Evolutionary conservation across 2,329 filamentous ascomycete species (phyloP).

Genomic region (Trichoderma afroharzianum): DNA sequence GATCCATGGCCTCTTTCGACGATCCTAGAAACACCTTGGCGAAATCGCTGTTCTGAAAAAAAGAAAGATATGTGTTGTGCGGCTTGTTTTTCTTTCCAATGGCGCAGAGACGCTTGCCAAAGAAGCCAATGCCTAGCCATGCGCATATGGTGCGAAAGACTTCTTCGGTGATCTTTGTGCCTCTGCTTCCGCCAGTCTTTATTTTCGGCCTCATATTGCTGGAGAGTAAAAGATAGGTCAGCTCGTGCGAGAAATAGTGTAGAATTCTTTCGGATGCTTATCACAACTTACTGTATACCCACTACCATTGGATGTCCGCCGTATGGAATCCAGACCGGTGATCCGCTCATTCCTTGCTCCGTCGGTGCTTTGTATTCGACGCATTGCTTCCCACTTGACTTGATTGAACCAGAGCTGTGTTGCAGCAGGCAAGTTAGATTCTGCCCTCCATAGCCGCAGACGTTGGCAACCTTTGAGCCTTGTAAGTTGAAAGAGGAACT

Average conservation of each 20-base stretch:
- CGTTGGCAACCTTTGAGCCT: not conserved
- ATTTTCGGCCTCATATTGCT: not conserved
- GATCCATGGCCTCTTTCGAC: not conserved
- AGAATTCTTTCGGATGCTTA: not conserved
- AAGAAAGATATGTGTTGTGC: slow-evolving; percentile 6
- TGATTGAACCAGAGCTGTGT: not conserved
- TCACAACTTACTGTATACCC: slow-evolving; percentile 7
- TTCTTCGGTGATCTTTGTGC: slow-evolving; percentile 1
- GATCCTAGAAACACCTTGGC: slow-evolving; percentile 6
- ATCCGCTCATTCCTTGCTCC: slow-evolving; percentile 10
- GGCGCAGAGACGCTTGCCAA: not conserved
- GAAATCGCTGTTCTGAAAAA: not conserved
- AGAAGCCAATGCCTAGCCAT: not conserved
- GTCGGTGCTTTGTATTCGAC: not conserved
- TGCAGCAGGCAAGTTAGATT: not conserved
- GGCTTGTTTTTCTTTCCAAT: not conserved
- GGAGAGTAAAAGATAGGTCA: not conserved
- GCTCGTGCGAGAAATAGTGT: not conserved
- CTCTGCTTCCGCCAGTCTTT: not conserved
- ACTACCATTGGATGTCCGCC: not conserved
- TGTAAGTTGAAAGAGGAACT: not conserved
- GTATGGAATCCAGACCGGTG: slow-evolving; percentile 1
- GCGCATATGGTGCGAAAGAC: slow-evolving; percentile 2
- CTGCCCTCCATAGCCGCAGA: not conserved
- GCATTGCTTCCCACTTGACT: not conserved